Conservation (phyloP, 2,329 filamentous ascomycete species). For the Paracoccidioides brasiliensis region DNA sequence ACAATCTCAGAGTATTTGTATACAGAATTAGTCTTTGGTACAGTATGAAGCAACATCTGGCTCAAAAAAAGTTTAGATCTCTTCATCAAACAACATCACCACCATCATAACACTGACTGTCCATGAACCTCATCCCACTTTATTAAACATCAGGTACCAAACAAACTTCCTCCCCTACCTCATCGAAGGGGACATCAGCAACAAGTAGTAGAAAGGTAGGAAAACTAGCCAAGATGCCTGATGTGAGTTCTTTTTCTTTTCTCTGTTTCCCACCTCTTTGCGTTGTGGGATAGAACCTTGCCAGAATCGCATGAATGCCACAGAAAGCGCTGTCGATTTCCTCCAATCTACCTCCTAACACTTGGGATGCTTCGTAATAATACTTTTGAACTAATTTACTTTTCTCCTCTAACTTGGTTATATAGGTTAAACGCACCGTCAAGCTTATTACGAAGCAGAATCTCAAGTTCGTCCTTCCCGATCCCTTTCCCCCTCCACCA, state of each 20-base stretch:
- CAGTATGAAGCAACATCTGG: too few relatives aligned
- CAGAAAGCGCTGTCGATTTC: neutral
- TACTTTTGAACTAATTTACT: neutral
- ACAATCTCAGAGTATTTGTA: too few relatives aligned
- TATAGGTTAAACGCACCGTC: constrained; percentile 65
- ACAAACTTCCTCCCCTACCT: neutral
- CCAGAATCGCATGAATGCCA: neutral
- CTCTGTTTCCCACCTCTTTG: neutral
- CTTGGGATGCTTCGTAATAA: neutral
- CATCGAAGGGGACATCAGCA: neutral
- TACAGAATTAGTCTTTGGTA: too few relatives aligned
- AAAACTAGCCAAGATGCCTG: constrained; percentile 28
- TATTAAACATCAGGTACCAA: neutral
- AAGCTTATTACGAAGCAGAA: constrained; percentile 89
- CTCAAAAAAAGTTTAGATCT: too few relatives aligned
- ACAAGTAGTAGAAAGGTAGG: neutral
- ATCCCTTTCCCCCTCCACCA: constrained; percentile 10
- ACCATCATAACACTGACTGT: too few relatives aligned
- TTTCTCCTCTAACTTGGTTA: neutral
- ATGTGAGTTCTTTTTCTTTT: constrained; percentile 23
- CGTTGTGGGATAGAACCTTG: neutral
- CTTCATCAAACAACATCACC: too few relatives aligned
- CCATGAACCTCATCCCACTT: neutral
- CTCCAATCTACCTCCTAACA: too few relatives aligned
- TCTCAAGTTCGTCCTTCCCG: constrained; percentile 54